Conservation (phyloP, 2,329 filamentous ascomycete species). For the Penicillium expansum region DNA sequence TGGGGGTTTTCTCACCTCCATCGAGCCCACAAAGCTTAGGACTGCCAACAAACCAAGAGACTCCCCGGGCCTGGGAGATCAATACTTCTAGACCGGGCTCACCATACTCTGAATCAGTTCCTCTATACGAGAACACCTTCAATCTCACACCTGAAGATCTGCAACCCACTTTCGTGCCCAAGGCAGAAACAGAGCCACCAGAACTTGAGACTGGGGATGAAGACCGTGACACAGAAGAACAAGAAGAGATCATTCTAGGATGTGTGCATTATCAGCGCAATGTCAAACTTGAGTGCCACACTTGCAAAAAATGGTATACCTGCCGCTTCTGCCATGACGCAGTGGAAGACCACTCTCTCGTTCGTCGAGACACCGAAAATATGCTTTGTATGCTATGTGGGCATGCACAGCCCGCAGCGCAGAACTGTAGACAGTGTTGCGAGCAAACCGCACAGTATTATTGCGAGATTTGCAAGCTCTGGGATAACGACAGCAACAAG, state of each 20-base stretch:
- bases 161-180: slow-evolving; percentile 64
- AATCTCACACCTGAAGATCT: slow-evolving; percentile 56
- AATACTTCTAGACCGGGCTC: slow-evolving; percentile 29
- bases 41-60: slow-evolving; percentile 30
- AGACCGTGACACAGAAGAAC: slow-evolving; percentile 46
- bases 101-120: slow-evolving; percentile 27
- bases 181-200: slow-evolving; percentile 29
- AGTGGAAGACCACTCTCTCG: slow-evolving; percentile 72
- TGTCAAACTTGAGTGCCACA: slow-evolving; percentile 90
- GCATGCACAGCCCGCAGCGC: slow-evolving; percentile 76
- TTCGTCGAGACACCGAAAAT: slow-evolving; percentile 79
- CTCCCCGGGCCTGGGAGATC: slow-evolving; percentile 28
- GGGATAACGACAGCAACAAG: slow-evolving; percentile 89
- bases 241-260: slow-evolving; percentile 61
- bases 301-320: slow-evolving; percentile 88
- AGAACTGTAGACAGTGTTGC: slow-evolving; percentile 74
- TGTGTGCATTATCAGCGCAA: slow-evolving; percentile 94
- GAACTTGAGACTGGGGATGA: slow-evolving; percentile 33
- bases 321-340: slow-evolving; percentile 93
- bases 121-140: slow-evolving; percentile 35
- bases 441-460: slow-evolving; percentile 83
- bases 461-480: slow-evolving; percentile 90
- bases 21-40: slow-evolving; percentile 27
- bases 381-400: slow-evolving; percentile 98
- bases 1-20: slow-evolving; percentile 21